Evolutionary conservation across 352 stramenopile species (phyloP).

Genomic region (Phytopythium mirpurense): DNA sequence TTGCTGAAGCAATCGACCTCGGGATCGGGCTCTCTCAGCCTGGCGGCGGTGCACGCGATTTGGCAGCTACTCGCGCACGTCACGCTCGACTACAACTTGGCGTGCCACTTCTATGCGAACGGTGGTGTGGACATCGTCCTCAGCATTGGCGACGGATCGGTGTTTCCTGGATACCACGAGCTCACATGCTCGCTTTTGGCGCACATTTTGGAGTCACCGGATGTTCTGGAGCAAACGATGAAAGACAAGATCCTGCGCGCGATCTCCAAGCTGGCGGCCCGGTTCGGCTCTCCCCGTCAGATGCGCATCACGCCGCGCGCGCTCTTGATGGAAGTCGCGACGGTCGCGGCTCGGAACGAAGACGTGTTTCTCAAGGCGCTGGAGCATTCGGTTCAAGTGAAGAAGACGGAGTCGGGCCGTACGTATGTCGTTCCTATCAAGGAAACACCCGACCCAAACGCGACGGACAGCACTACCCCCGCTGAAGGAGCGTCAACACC

Average conservation of each 20-base stretch:
- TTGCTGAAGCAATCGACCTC: constrained; percentile 19
- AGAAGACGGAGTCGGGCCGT: constrained; percentile 76
- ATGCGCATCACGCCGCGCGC: constrained; percentile 81
- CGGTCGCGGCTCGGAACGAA: constrained; percentile 71
- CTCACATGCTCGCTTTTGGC: constrained; percentile 64
- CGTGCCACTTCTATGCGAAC: constrained; percentile 44
- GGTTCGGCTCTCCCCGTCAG: constrained; percentile 60
- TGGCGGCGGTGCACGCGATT: constrained; percentile 50
- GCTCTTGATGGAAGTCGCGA: constrained; percentile 73
- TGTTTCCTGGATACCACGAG: constrained; percentile 72
- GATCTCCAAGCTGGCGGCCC: constrained; percentile 68
- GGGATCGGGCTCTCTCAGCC: constrained; percentile 1
- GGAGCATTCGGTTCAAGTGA: constrained; percentile 59
- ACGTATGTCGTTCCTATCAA: constrained; percentile 64
- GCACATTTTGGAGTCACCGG: constrained; percentile 73
- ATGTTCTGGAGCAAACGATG: constrained; percentile 84
- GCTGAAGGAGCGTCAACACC: background rate
- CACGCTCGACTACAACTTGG: constrained; percentile 71
- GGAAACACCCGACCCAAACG: constrained; percentile 12
- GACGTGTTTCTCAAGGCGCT: constrained; percentile 70
- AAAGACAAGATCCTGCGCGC: constrained; percentile 79
- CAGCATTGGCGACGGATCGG: constrained; percentile 28
- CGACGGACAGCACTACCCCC: constrained; percentile 5
- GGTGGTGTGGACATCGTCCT: constrained; percentile 60
- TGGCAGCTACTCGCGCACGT: constrained; percentile 68